A percentile compares a stretch with the other conserved stretches of the same genome.
Evolutionary conservation across 768 basidiomycete genomes (phyloP).

Genomic region (Lactarius sp.): DNA sequence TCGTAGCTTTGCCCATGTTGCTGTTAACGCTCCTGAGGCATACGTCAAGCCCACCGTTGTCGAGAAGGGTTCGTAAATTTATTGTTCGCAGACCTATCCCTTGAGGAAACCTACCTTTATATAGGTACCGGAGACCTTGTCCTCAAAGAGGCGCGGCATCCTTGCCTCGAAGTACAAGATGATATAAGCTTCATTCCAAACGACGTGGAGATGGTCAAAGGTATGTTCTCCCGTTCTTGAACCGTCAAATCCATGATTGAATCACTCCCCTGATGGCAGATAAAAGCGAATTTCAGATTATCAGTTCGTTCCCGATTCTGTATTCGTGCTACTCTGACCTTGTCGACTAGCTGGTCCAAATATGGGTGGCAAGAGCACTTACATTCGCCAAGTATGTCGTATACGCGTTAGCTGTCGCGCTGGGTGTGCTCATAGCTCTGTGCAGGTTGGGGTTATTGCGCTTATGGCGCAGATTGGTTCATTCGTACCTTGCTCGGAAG

Average conservation of each 20-base stretch:
- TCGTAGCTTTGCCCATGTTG: conserved; percentile 84
- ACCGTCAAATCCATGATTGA: background rate
- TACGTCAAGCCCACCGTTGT: conserved; percentile 83
- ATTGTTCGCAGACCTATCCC: background rate
- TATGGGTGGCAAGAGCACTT: conserved; percentile 98
- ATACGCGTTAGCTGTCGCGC: background rate
- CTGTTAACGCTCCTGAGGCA: conserved; percentile 77
- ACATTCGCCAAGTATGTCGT: conserved; percentile 73
- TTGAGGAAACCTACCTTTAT: background rate
- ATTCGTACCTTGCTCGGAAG: conserved; percentile 89
- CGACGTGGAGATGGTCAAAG: conserved; percentile 91
- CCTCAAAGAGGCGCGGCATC: conserved; percentile 85
- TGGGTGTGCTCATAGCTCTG: conserved; percentile 1
- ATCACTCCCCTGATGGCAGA: conserved; percentile 36
- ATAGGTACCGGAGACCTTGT: conserved; percentile 76
- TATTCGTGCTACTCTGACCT: background rate
- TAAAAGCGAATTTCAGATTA: conserved; percentile 90
- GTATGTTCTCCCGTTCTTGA: conserved; percentile 33
- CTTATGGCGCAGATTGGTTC: conserved; percentile 95
- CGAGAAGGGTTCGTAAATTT: conserved; percentile 55
- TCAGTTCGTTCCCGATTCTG: conserved; percentile 49
- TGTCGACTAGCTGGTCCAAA: conserved; percentile 77
- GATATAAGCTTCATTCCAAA: conserved; percentile 94
- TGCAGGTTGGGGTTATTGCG: conserved; percentile 88
- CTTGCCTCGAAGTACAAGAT: conserved; percentile 94